Evolutionary conservation across 371 early-diverging fungal genomes (phyloP).

Genomic region (Rhizopus stolonifer): DNA sequence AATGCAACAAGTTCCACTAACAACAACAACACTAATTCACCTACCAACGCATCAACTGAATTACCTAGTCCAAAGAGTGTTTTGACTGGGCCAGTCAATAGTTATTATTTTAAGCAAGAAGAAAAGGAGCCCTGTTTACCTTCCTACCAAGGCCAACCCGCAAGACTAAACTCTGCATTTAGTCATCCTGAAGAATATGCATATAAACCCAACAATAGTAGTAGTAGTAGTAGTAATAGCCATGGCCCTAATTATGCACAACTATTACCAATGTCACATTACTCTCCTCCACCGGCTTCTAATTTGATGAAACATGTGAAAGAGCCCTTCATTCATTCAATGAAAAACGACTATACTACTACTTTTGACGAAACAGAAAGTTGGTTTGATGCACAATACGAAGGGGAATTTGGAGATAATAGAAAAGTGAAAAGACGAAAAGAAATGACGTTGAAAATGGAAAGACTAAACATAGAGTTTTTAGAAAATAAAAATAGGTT

Average conservation of each 20-base stretch:
- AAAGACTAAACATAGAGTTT: conserved; percentile 41
- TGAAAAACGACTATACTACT: background rate
- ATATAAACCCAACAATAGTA: conserved; percentile 7
- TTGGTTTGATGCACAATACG: conserved; percentile 14
- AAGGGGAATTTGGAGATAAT: conserved; percentile 27
- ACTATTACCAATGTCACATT: conserved; percentile 2
- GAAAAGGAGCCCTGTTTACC: background rate
- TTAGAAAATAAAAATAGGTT: conserved; percentile 44
- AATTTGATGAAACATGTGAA: background rate
- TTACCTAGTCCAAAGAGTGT: conserved; percentile 6
- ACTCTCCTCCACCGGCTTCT: background rate
- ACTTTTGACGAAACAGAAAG: conserved; percentile 6
- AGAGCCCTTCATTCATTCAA: background rate
- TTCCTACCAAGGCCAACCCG: conserved; percentile 3
- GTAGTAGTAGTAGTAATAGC: background rate
- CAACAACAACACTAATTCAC: conserved; percentile 5
- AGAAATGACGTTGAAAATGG: conserved; percentile 36
- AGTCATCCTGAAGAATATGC: conserved; percentile 9
- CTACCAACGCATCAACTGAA: background rate
- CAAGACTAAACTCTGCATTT: conserved; percentile 12
- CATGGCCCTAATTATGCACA: background rate
- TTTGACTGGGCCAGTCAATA: background rate
- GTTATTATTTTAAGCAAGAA: conserved; percentile 5
- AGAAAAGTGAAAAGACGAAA: conserved; percentile 35
- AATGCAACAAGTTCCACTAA: background rate